Conservation (phyloP, 768 basidiomycete genomes). For the Boletus sp. region DNA sequence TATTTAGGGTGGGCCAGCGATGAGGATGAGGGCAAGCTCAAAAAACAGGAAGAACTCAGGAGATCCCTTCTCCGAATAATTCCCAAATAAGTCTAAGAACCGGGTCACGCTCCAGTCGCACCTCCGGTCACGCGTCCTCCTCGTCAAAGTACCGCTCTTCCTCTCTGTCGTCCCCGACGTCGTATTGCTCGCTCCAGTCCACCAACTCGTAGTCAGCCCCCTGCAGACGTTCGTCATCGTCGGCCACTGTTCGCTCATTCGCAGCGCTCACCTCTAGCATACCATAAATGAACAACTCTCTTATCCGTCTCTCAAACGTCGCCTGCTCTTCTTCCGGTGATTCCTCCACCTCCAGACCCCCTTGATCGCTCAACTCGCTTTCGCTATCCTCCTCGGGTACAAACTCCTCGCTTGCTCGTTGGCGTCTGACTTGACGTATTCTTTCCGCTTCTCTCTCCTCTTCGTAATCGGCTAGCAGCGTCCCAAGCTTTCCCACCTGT, state of each 20-base stretch:
- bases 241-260: neutral
- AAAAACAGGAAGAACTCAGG: neutral
- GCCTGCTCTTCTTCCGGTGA: constrained; percentile 47
- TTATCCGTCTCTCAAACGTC: constrained; percentile 58
- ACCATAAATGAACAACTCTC: constrained; percentile 73
- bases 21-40: constrained; percentile 41
- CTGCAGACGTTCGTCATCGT: constrained; percentile 35
- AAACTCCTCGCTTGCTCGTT: constrained; percentile 40
- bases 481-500: constrained; percentile 68
- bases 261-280: constrained; percentile 56
- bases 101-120: constrained; percentile 1
- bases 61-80: constrained; percentile 9
- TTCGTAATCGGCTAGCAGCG: constrained; percentile 66
- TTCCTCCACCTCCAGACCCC: constrained; percentile 36
- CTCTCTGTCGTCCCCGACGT: constrained; percentile 55
- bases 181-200: constrained; percentile 75
- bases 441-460: constrained; percentile 74
- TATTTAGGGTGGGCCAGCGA: constrained; percentile 41
- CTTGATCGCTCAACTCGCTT: constrained; percentile 34
- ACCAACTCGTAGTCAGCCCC: constrained; percentile 64
- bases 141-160: constrained; percentile 77
- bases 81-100: constrained; percentile 7
- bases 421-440: constrained; percentile 44
- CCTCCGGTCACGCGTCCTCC: constrained; percentile 43
- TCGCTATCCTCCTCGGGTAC: constrained; percentile 60